phyloP scores from a whole-genome alignment of 225 moss, liverwort and hornwort species.

The Rhytidiadelphus loreus region DNA sequence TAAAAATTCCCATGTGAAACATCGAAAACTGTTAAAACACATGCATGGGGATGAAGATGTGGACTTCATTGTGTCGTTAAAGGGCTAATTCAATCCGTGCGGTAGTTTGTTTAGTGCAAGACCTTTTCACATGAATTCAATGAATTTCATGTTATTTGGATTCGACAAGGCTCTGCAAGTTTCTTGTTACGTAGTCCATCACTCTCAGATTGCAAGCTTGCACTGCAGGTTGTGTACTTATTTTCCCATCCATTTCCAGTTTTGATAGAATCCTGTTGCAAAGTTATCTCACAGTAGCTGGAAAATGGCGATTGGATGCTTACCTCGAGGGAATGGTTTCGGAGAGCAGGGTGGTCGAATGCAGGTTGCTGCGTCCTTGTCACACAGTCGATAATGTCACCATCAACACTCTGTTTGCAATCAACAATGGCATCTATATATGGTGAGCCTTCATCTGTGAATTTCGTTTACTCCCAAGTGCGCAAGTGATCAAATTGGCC shows the following conservation, averaged over 20 bases:
- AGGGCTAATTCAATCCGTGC: background rate
- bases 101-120: background rate
- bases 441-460: background rate
- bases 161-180: background rate
- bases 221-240: background rate
- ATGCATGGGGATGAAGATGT: background rate
- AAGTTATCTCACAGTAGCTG: background rate
- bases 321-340: slow-evolving; percentile 35
- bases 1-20: background rate
- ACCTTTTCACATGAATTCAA: background rate
- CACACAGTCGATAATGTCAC: slow-evolving; percentile 43
- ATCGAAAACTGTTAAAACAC: background rate
- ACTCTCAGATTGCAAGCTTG: background rate
- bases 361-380: slow-evolving; percentile 19
- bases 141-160: no score
- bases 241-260: background rate
- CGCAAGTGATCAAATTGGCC: background rate
- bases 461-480: background rate
- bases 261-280: background rate
- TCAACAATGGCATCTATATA: background rate
- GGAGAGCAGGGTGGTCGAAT: slow-evolving; percentile 34
- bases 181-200: background rate
- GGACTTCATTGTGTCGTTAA: background rate
- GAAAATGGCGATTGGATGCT: background rate
- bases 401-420: slow-evolving; percentile 33